Evolutionary conservation across 345 rosid genomes (phyloP).

Genomic region (Streptanthus diversifolius): DNA sequence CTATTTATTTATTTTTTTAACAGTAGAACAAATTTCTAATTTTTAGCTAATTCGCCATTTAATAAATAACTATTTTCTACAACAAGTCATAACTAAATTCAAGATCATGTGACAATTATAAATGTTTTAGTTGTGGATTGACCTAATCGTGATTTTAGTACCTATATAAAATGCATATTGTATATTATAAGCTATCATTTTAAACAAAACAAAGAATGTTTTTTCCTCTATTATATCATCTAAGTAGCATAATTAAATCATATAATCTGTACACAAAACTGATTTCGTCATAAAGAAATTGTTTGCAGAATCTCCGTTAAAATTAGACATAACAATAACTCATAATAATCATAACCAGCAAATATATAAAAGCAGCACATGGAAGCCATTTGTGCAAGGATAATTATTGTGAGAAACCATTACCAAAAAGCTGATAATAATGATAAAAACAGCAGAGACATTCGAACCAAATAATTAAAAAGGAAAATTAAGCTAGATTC

Average conservation of each 20-base stretch:
- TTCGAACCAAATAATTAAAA: slow-evolving; percentile 12
- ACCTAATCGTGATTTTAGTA: neutral
- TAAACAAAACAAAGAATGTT: neutral
- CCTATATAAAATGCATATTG: neutral
- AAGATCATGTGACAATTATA: neutral
- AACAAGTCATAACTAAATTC: neutral
- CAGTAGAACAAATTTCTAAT: neutral
- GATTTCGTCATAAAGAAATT: slow-evolving; percentile 19
- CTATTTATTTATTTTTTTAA: neutral
- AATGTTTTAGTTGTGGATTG: neutral
- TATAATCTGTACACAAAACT: neutral
- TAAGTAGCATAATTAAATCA: neutral
- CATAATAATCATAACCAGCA: slow-evolving; percentile 21
- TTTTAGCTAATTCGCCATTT: neutral
- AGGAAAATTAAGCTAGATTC: slow-evolving; percentile 17
- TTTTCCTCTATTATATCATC: neutral
- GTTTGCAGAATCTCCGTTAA: slow-evolving; percentile 23
- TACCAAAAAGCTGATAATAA: slow-evolving; percentile 27
- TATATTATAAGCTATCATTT: neutral
- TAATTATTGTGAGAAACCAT: slow-evolving; percentile 18
- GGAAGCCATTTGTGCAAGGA: slow-evolving; percentile 31
- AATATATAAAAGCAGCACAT: slow-evolving; percentile 28
- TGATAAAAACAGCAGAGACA: slow-evolving; percentile 31
- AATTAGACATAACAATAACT: slow-evolving; percentile 6
- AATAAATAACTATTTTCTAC: neutral